Percentiles rank a stretch among this genome's conserved stretches.
Conservation (phyloP, 352 stramenopile genomes). For the Globisporangium iwayamae region DNA sequence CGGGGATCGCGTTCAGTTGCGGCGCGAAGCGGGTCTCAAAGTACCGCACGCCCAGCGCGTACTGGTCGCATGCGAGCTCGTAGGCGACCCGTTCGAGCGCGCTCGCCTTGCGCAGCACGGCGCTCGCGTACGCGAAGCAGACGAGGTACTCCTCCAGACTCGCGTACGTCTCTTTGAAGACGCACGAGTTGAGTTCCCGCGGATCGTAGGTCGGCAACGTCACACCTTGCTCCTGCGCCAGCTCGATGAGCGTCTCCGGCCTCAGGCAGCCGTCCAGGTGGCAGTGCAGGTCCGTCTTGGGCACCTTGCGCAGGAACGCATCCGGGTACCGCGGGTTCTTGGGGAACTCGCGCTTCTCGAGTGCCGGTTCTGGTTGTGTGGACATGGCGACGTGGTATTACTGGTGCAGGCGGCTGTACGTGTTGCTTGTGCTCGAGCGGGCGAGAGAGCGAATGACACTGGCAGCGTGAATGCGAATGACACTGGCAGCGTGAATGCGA, state of each 20-base stretch:
- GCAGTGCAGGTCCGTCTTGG: constrained; percentile 86
- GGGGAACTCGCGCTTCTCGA: constrained; percentile 29
- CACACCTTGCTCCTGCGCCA: constrained; percentile 69
- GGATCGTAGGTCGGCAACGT: constrained; percentile 76
- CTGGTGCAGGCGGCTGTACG: neutral
- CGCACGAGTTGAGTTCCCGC: constrained; percentile 39
- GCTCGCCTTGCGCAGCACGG: constrained; percentile 51
- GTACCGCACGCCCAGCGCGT: constrained; percentile 73
- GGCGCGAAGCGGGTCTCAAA: constrained; percentile 87
- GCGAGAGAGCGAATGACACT: neutral
- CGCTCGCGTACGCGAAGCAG: constrained; percentile 76
- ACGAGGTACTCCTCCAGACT: constrained; percentile 82
- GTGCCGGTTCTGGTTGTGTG: neutral
- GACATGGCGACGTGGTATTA: neutral
- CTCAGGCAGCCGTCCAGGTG: constrained; percentile 85
- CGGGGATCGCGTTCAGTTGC: constrained; percentile 68
- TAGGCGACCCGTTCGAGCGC: constrained; percentile 85
- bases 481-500: neutral
- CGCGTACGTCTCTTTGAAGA: constrained; percentile 83
- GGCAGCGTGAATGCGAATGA: neutral
- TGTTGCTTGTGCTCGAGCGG: neutral
- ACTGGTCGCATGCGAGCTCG: constrained; percentile 83
- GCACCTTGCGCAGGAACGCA: constrained; percentile 65
- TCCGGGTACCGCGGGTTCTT: constrained; percentile 58
- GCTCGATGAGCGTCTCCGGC: constrained; percentile 76